Evolutionary conservation across 192 early-diverging fungal species (phyloP).

Genomic region (Backusella mclennaniae): DNA sequence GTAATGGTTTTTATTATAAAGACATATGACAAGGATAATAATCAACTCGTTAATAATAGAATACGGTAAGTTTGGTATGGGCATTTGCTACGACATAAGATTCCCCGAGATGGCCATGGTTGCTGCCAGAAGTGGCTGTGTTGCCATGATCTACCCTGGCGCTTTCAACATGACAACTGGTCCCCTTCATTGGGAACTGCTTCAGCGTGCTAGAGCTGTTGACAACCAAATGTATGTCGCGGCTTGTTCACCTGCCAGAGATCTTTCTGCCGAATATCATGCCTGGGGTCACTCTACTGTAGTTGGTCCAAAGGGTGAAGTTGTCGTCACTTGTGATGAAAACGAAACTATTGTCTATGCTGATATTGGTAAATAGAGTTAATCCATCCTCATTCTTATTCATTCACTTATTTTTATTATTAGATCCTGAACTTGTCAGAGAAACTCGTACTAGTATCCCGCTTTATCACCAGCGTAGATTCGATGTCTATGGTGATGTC

Average conservation of each 20-base stretch:
- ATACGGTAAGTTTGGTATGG: constrained; percentile 87
- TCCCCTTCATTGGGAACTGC: constrained; percentile 92
- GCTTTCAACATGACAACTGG: constrained; percentile 97
- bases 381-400: neutral
- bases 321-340: constrained; percentile 75
- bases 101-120: constrained; percentile 97
- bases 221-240: constrained; percentile 96
- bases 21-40: neutral
- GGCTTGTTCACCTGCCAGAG: constrained; percentile 95
- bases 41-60: constrained; percentile 21
- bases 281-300: constrained; percentile 96
- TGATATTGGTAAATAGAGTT: constrained; percentile 52
- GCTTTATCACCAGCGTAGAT: constrained; percentile 76
- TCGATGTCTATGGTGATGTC: constrained; percentile 89
- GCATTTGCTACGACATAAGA: constrained; percentile 96
- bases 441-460: constrained; percentile 75
- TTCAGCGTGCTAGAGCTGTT: constrained; percentile 75
- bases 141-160: constrained; percentile 96
- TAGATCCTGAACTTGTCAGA: constrained; percentile 59
- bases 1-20: constrained; percentile 23
- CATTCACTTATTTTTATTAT: neutral
- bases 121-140: constrained; percentile 82
- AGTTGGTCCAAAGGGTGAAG: constrained; percentile 76
- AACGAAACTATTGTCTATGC: constrained; percentile 80
- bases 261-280: constrained; percentile 67